Evolutionary conservation across 1,139 yeast genomes (phyloP), one percentile per base, ranked within the genome.

Genomic region (Lodderomyces theae): DNA sequence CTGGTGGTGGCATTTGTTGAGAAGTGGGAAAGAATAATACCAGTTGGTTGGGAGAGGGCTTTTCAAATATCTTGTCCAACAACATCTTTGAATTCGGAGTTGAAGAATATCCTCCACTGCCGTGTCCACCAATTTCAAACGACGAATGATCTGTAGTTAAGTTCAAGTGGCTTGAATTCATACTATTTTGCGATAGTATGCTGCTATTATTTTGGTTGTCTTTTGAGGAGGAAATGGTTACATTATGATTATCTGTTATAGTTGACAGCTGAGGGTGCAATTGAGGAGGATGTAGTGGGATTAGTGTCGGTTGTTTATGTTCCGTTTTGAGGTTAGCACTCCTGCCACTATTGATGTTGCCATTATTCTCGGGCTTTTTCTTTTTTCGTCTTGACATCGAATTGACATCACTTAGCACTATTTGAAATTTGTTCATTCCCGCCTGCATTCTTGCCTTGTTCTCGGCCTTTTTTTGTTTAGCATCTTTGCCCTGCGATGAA

Each of bases 371-470:
- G 36, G 29, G 26, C 37, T 39, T 30, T 39, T 40, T 32, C 45
- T 38, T 40, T 52, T 61, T 60, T 45, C 60, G 59, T 50, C 67
- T 66, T 66, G 67, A 66, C 44, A 72, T 55, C 2, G 75, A 66
- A 48, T 68, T 74, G 34, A 74, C 74, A 51, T 75, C 80, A 3
- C 78, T 66, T 42, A 76, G 68, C 1, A 76, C 76, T 44, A 76
- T 76, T 53, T 76, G 81, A 51, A 76, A 76, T 54, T 72, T 72
- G 50, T 66, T 69, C 69, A 70, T 68, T 8, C 75, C 75, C 4
- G 68, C 68, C 54, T 66, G 72, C 72, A 66, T 67, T 42, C 64
- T 61, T 1, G 67, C 60, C 48, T 58, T 61, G 34, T 56, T 57
- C 19, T 40, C 47, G 10, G 45, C 42, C 28, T 36, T 33, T 21